Conservation (phyloP, 768 basidiomycete species). For the Russula brevipes region DNA sequence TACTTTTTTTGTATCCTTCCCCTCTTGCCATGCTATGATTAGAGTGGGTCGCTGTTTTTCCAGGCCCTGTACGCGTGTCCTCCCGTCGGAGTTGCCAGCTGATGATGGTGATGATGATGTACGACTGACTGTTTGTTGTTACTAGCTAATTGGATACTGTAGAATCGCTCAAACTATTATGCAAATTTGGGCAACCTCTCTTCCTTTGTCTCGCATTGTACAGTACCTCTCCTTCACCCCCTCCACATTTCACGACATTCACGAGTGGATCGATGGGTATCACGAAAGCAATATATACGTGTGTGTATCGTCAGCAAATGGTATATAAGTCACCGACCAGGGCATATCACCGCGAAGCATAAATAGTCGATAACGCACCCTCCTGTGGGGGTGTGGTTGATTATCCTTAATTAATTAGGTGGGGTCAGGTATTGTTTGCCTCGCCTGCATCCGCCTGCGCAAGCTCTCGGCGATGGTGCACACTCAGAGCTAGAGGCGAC, state of each 20-base stretch:
- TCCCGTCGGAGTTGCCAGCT: constrained; percentile 11
- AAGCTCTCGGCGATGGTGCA: constrained; percentile 17
- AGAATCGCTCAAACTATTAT: constrained; percentile 22
- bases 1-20: constrained; percentile 12
- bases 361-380: neutral
- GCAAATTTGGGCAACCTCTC: constrained; percentile 14
- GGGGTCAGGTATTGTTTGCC: constrained; percentile 2
- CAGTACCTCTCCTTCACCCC: neutral
- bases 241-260: neutral
- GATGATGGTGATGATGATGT: constrained; percentile 22
- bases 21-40: constrained; percentile 3
- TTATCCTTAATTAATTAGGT: neutral
- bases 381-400: neutral
- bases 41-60: constrained; percentile 6
- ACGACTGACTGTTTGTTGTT: constrained; percentile 9
- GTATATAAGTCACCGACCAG: constrained; percentile 16
- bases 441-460: constrained; percentile 11
- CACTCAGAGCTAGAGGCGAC: neutral
- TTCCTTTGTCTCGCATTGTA: neutral
- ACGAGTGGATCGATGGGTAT: constrained; percentile 16
- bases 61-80: constrained; percentile 15
- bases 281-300: constrained; percentile 11
- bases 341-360: neutral
- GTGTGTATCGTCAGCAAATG: constrained; percentile 20
- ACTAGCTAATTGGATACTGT: constrained; percentile 22